Evolutionary conservation across 2,329 filamentous ascomycete species (phyloP), one percentile per base, ranked within the genome.

Genomic region (Xylariaceae sp.): DNA sequence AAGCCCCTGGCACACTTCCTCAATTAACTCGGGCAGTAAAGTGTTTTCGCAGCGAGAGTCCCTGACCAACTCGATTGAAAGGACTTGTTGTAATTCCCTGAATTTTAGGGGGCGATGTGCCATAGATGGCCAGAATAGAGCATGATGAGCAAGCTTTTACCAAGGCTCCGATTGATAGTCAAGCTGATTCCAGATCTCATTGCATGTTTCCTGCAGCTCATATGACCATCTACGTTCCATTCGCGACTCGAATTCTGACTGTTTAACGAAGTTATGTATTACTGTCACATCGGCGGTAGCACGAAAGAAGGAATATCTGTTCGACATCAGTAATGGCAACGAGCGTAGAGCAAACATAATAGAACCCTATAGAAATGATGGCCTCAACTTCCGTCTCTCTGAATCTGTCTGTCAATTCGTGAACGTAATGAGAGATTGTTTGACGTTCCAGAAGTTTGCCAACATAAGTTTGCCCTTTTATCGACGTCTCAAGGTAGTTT

Each of bases 181-280:
- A 34, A 50, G 42, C 40, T 34, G 41, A 45, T 31, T 44, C 48
- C 48, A 50, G 48, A 50, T 50, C n/a, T 45, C 31, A 50, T 42
- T 31, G 41, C 44, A 50, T 39, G 45, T 5, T 28, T 50, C 41
- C 5, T 31, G 5, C 38, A 50, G 5, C 45, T 13, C 31, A 50
- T 31, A 13, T 50, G 17, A 17, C 31, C n/a, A 5, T 50, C 39
- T 40, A 50, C 16, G 22, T 36, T n/a, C n/a, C n/a, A n/a, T n/a
- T n/a, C n/a, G n/a, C n/a, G n/a, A n/a, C n/a, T n/a, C n/a, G n/a
- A n/a, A n/a, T n/a, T n/a, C n/a, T n/a, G n/a, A n/a, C n/a, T n/a
- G n/a, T 39, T 40, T 45, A 19, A 50, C 41, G 48, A 40, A 42
- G 40, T 45, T 45, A 19, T 44, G 48, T 28, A 39, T 42, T 17